Base-by-base conservation (phyloP, 352 stramenopile genomes). In the Globisporangium spinosum region DNA sequence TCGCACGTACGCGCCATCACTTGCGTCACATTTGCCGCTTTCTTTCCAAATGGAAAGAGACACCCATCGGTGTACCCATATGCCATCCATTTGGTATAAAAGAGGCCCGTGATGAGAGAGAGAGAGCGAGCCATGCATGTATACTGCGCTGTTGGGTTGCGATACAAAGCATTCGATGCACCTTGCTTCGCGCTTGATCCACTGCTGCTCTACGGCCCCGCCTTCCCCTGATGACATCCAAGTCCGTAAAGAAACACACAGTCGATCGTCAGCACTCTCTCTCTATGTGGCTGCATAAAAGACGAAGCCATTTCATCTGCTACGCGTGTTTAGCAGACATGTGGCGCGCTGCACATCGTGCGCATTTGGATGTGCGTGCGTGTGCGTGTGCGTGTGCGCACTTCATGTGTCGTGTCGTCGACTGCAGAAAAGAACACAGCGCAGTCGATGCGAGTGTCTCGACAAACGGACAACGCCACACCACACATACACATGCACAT, bases 161-260 rank as follows among this genome's bases (percentile, higher is more conserved):
- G 10, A 9, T 20, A 20, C 35, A 23, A 54, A 22, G 5, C 62
- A 62, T 20, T 20, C 20, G 23, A 43, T 57, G 29, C 40, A 93
- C 82, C 84, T 85, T 58, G 81, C 80, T 68, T 93, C 82, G 10
- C 69, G 23, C 17, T 79, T 83, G 72, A 94, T 94, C 84, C 85
- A 94, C 9, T 70, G 62, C 34, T 84, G 79, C 71, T 94, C 84
- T 3, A 73, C 62, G 25, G 70, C 68, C 17, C 79, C 78, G 22
- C 84, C 86, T 73, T 93, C 76, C 84, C 84, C 84, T 45, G 70
- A 20, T 70, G 57, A 38, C 55, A 65, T 25, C 64, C 67, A 23
- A 32, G 13, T 29, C 34, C 74, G 43, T 45, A 69, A 10, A 43
- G 29, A 53, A 34, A 15, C 22, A n/a, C 43, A 47, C 47, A 69